Base-by-base conservation (phyloP, 163 green algal species). In the Scenedesmus sp. region DNA sequence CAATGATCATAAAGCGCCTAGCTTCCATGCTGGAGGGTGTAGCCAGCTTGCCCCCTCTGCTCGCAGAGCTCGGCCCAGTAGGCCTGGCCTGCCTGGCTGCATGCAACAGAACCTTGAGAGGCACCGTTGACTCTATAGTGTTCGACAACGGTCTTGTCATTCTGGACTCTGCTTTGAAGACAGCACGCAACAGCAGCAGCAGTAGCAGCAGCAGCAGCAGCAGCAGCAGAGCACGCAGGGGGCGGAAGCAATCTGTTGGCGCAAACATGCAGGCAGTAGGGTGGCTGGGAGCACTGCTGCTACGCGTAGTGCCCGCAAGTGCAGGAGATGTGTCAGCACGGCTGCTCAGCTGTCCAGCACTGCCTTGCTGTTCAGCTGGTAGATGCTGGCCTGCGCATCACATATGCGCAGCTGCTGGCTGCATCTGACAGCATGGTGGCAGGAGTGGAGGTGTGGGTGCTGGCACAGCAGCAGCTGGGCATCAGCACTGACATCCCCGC, bases 361-460 rank as follows among this genome's bases (percentile, higher is more conserved):
- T 79, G 70, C 70, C 70, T 1, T 13, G 70, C 70, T 2, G 52
- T 52, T 23, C 70, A 52, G 23, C 23, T 79, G 23, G 4, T 79
- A 8, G 23, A 6, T 15, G 70, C 70, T 52, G 70, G 70, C 23
- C 1, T 79, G 70, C 70, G 70, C 5, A 13, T 79, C 70, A 15
- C 70, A 5, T 79, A 79, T 13, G 70, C 23, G 52, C 70, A 79
- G 70, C 70, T 79, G 70, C 70, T 79, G 23, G 70, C 70, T 79
- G 70, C 70, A 79, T 23, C 70, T 6, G 12, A 79, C 70, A 79
- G 70, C 23, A 52, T 79, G 70, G 70, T 79, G 70, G 23, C 70
- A 52, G 70, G 70, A 52, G 70, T 79, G 70, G 70, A 79, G 70
- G 70, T 79, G 70, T 79, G 70, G 70, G 70, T 79, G 70, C 23